These are phyloP conservation scores for Neoarthrinium moseri DNA, from an alignment of 2,329 filamentous ascomycete species.

Conservation along the genomic window DNA sequence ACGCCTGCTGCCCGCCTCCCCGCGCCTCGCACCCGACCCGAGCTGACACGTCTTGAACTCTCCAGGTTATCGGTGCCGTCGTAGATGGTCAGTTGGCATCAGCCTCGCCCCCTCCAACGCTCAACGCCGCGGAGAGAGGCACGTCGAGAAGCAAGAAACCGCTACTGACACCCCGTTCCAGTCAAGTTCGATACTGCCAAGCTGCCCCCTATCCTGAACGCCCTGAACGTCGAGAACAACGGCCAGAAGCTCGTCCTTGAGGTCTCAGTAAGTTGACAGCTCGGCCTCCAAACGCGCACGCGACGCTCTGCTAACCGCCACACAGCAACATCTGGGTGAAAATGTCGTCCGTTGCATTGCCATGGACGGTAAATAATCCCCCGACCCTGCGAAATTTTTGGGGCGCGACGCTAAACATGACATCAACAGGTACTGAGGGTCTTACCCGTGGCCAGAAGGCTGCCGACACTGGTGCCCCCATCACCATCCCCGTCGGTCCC, in stretches of 20 bases:
- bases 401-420: slow-evolving; percentile 18
- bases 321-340: slow-evolving; percentile 97
- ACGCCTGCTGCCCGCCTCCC: slow-evolving; percentile 3
- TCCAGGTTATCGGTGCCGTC: slow-evolving; percentile 96
- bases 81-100: slow-evolving; percentile 80
- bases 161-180: slow-evolving; percentile 41
- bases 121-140: slow-evolving; percentile 13
- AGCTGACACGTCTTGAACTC: slow-evolving; percentile 58
- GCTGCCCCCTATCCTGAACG: slow-evolving; percentile 96
- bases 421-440: slow-evolving; percentile 92
- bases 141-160: neutral
- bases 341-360: slow-evolving; percentile 99
- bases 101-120: too few species aligned
- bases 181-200: slow-evolving; percentile 96
- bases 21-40: slow-evolving; percentile 18
- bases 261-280: slow-evolving; percentile 74
- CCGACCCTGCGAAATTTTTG: slow-evolving; percentile 17
- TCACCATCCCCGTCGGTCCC: slow-evolving; percentile 92
- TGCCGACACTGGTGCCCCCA: slow-evolving; percentile 87
- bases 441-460: slow-evolving; percentile 88
- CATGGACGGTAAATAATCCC: slow-evolving; percentile 83
- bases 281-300: slow-evolving; percentile 2
- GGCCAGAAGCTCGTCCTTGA: slow-evolving; percentile 94
- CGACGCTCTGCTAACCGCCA: slow-evolving; percentile 33
- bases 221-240: slow-evolving; percentile 86